Base-by-base conservation (phyloP, 2,329 filamentous ascomycete genomes). In the Aureobasidium sp. region DNA sequence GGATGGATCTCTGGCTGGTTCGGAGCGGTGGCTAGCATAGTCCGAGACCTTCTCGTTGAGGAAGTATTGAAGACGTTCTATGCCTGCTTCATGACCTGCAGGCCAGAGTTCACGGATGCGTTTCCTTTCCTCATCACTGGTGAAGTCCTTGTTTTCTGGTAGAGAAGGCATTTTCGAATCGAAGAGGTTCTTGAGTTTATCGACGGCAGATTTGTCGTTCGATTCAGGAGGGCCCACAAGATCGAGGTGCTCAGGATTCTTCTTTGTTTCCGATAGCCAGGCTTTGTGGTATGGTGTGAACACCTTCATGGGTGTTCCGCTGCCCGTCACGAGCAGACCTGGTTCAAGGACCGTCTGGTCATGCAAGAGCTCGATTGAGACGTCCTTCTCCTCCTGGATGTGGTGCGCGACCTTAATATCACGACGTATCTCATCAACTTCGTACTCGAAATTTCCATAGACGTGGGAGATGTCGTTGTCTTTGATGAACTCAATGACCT, bases 181-280 rank as follows among this genome's bases (percentile, higher is more conserved):
- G 66, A 93, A 93, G 0, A 91, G 70, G 0, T 76, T 69, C 5
- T 75, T 70, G 65, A 85, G 86, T 9, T 71, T 76, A 36, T 80
- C 69, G 10, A 80, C 74, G 5, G 81, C 76, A 2, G 68, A 69
- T 0, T 73, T 56, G 0, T 84, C 71, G 58, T 79, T 78, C n/a
- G 70, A 72, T 27, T 74, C 70, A 1, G 79, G 78, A 32, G 72
- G 64, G 1, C 75, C 74, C 2, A 74, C 70, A 4, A 73, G 74
- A 57, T 80, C 76, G 13, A 81, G 70, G 2, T 80, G 71, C 36
- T 71, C 69, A 0, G 77, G 76, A 37, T 79, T 69, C 1, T 70
- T 64, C 61, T 77, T 78, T 34, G 80, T 70, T 26, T 76, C 71
- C 6, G 67, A 69, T 0, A 81, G 71, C 79, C 79, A 82, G 0